Evolutionary conservation across 1,139 yeast species (phyloP).

Genomic region (Lodderomyces pseudojiufengensis): DNA sequence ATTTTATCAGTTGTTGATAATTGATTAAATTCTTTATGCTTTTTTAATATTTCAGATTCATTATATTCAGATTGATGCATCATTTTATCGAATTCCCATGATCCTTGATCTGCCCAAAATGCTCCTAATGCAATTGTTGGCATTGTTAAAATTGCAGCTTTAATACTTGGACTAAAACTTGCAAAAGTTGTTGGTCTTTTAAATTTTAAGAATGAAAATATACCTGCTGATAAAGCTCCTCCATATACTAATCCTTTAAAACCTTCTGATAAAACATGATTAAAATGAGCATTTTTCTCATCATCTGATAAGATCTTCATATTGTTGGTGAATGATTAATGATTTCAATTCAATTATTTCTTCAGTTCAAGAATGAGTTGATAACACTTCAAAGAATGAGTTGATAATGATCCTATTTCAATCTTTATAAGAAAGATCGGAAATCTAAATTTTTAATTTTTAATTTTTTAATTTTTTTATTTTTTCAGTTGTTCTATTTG

Average conservation of each 20-base stretch:
- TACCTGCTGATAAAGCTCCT: conserved; percentile 46
- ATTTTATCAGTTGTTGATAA: conserved; percentile 41
- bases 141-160: conserved; percentile 53
- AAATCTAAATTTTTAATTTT: neutral
- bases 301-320: conserved; percentile 70
- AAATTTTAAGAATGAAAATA: conserved; percentile 28
- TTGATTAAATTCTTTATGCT: conserved; percentile 43
- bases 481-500: neutral
- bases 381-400: too few relatives aligned
- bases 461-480: neutral
- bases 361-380: too few relatives aligned
- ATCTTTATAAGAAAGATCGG: too few relatives aligned
- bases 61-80: conserved; percentile 33
- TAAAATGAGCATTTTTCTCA: conserved; percentile 62
- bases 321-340: too few relatives aligned
- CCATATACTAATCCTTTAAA: conserved; percentile 61
- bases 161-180: conserved; percentile 40
- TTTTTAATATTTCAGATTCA: conserved; percentile 21
- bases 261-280: conserved; percentile 58
- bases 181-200: conserved; percentile 21
- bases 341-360: too few relatives aligned
- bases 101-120: conserved; percentile 57
- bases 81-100: conserved; percentile 50
- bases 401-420: too few relatives aligned
- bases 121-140: conserved; percentile 59